These are phyloP conservation scores for Chaetomiaceae sp. DNA, from an alignment of 2,329 filamentous ascomycete genomes.

Conservation along the genomic window DNA sequence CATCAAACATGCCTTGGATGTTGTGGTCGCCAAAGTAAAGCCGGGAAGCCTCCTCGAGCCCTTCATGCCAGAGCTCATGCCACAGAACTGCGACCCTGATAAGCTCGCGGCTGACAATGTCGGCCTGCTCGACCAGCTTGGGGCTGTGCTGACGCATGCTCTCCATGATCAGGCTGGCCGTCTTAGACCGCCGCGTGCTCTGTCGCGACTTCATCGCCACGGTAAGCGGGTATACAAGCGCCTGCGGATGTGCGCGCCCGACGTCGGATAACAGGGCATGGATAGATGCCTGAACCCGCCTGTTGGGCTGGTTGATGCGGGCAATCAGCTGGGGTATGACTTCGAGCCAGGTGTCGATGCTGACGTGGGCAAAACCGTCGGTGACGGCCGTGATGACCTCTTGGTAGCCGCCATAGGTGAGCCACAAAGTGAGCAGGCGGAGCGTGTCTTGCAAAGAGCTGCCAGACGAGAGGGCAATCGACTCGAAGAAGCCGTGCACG, in stretches of 20 bases:
- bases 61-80: constrained; percentile 99
- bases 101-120: constrained; percentile 90
- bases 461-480: constrained; percentile 83
- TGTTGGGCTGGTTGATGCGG: constrained; percentile 92
- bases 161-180: constrained; percentile 92
- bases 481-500: constrained; percentile 94
- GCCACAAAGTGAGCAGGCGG: constrained; percentile 90
- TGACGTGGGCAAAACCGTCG: constrained; percentile 87
- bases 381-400: constrained; percentile 87
- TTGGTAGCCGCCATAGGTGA: constrained; percentile 80
- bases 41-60: constrained; percentile 89
- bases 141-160: constrained; percentile 95
- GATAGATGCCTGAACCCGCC: constrained; percentile 80
- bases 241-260: constrained; percentile 90
- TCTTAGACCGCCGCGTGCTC: constrained; percentile 75
- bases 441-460: constrained; percentile 96
- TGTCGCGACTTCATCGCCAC: constrained; percentile 95
- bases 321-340: constrained; percentile 97
- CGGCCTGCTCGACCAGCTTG: constrained; percentile 88
- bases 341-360: constrained; percentile 96
- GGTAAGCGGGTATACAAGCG: constrained; percentile 92
- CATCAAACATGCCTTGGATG: constrained; percentile 94
- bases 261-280: constrained; percentile 91
- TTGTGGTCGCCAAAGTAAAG: constrained; percentile 98
- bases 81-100: constrained; percentile 95